phyloP scores from a whole-genome alignment of 805 yeast genomes.

The Metschnikowia kunwiensis region DNA sequence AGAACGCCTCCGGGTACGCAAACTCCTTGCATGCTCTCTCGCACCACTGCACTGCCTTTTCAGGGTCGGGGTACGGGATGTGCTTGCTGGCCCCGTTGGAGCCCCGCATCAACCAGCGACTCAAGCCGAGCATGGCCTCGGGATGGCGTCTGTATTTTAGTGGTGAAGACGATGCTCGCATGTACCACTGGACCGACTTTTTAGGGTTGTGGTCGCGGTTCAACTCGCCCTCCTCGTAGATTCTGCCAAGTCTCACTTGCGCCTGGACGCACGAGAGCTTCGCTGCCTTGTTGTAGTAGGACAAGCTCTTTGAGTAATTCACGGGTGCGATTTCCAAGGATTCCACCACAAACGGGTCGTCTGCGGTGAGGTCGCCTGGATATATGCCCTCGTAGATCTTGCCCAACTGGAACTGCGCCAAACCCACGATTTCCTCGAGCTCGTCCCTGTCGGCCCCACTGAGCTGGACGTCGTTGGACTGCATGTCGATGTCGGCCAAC shows the following conservation, averaged over 20 bases:
- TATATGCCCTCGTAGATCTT: constrained; percentile 43
- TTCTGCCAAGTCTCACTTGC: constrained; percentile 40
- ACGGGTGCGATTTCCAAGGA: constrained; percentile 39
- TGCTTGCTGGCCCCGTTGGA: constrained; percentile 33
- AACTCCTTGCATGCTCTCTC: constrained; percentile 42
- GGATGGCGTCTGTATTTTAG: constrained; percentile 39
- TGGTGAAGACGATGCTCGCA: constrained; percentile 41
- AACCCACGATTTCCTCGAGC: constrained; percentile 39
- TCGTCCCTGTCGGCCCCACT: constrained; percentile 40
- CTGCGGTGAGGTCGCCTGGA: constrained; percentile 39
- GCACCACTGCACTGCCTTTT: constrained; percentile 41
- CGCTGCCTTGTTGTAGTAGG: constrained; percentile 42
- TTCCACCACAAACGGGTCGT: constrained; percentile 34
- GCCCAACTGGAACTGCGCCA: constrained; percentile 41
- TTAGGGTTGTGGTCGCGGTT: constrained; percentile 36
- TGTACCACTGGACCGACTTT: constrained; percentile 45
- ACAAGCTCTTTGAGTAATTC: constrained; percentile 40
- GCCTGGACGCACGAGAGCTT: constrained; percentile 39
- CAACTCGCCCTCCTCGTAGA: constrained; percentile 43
- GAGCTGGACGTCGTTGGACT: constrained; percentile 30
- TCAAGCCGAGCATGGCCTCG: constrained; percentile 44
- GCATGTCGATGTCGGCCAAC: constrained; percentile 37
- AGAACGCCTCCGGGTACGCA: constrained; percentile 37
- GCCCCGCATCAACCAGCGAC: constrained; percentile 40
- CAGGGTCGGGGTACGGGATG: constrained; percentile 36